Base-by-base conservation (phyloP, 2,329 filamentous ascomycete genomes). In the Penicillium sp. region DNA sequence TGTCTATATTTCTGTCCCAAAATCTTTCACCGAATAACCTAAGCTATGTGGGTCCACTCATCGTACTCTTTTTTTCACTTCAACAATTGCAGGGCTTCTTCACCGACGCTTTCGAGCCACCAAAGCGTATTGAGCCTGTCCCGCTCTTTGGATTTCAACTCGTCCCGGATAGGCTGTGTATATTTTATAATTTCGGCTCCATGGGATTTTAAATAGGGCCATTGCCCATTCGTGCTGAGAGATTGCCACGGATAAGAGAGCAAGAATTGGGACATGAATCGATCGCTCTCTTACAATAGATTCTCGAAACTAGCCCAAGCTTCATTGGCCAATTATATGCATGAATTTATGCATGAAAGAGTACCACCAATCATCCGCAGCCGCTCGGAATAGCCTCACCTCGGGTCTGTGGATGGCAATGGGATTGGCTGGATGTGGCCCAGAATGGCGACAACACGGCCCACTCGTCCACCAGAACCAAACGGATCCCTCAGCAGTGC, bases 351-450 rank as follows among this genome's bases (percentile, higher is more conserved):
- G 39, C 39, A 15, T 42, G 39, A 8, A 13, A 29, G 4, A 27
- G 24, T 5, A n/a, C 30, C 49, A 27, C 55, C 49, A 58, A 58
- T 58, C 49, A 56, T 20, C 15, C 4, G 30, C 24, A 21, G 21
- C 46, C 49, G 49, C 47, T 53, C 41, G 49, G 46, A 47, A 56
- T 58, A 55, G 50, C 55, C 52, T 58, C 52, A 56, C 43, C 45
- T 49, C 55, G 52, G 43, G 55, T 37, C 9, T 39, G 24, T 29
- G 50, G 50, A 26, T 36, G 29, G 32, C 29, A 17, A 30, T 36
- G 5, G 34, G 8, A 58, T 58, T 58, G 55, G 55, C 37, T 23
- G 27, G 20, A 21, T 6, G 4, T 9, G 15, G 15, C 13, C 26
- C 27, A 41, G 20, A 21, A 53, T 51, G 55, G 44, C 46, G 34